A percentile compares a stretch with the other conserved stretches of the same genome.
Evolutionary conservation across 768 basidiomycete genomes (phyloP).

Genomic region (Boletus insuetus): DNA sequence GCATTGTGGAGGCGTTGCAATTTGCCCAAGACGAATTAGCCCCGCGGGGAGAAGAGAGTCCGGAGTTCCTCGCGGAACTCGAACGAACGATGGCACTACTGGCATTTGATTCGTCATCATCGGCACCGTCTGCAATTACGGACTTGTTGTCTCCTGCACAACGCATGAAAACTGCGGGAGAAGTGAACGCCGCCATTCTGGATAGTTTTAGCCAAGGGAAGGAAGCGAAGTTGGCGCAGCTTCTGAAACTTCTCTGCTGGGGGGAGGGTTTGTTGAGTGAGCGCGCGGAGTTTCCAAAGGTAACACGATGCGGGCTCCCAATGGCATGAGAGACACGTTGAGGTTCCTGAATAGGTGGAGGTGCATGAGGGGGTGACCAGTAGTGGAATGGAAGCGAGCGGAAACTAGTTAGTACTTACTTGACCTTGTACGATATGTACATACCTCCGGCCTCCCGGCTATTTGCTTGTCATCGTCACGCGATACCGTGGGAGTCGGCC

Average conservation of each 20-base stretch:
- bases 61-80: constrained; percentile 87
- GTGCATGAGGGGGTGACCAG: constrained; percentile 25
- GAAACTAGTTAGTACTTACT: constrained; percentile 9
- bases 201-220: constrained; percentile 89
- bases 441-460: too few relatives aligned
- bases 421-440: background rate
- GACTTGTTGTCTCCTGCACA: constrained; percentile 84
- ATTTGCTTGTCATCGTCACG: constrained; percentile 12
- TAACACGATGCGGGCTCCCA: constrained; percentile 31
- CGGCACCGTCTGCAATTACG: constrained; percentile 57
- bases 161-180: constrained; percentile 90
- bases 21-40: constrained; percentile 96
- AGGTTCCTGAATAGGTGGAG: constrained; percentile 30
- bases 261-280: constrained; percentile 79
- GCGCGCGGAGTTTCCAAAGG: constrained; percentile 77
- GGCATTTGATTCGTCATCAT: constrained; percentile 67
- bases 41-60: constrained; percentile 91
- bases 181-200: constrained; percentile 94
- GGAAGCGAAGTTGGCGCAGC: constrained; percentile 82
- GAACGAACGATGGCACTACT: constrained; percentile 95
- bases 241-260: constrained; percentile 86
- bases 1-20: constrained; percentile 72
- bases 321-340: constrained; percentile 25
- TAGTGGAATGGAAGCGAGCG: constrained; percentile 13
- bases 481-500: background rate